Percentiles rank a stretch among this genome's conserved stretches.
Evolutionary conservation across 163 green algal species (phyloP).

Genomic region (Scenedesmus sp.): DNA sequence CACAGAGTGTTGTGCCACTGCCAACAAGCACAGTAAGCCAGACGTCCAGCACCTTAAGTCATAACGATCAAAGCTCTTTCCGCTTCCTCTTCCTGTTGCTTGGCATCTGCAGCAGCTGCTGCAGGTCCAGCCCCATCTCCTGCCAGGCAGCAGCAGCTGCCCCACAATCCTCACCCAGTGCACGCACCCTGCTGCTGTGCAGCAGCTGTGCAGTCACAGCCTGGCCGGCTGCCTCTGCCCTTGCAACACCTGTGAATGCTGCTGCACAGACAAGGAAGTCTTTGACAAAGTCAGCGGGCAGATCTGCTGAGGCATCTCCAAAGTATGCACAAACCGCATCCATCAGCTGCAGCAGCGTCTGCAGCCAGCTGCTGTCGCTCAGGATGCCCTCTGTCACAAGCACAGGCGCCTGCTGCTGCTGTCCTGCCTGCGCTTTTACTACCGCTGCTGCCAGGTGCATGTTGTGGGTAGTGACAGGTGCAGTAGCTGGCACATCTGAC

Average conservation of each 20-base stretch:
- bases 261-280: conserved; percentile 9
- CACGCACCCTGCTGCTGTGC: conserved; percentile 16
- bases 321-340: conserved; percentile 21
- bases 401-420: neutral
- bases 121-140: conserved; percentile 16
- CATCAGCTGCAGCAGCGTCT: conserved; percentile 4
- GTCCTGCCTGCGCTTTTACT: neutral
- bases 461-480: neutral
- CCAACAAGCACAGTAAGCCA: too few species aligned
- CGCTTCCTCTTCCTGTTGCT: conserved; percentile 28
- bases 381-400: neutral
- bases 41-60: too few species aligned
- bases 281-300: neutral
- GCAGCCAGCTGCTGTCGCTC: neutral
- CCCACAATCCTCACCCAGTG: neutral
- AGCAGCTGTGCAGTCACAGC: neutral
- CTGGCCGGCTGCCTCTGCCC: neutral
- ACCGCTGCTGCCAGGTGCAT: neutral
- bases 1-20: too few species aligned
- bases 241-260: neutral
- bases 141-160: neutral
- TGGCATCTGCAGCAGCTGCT: conserved; percentile 44
- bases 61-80: neutral
- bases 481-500: conserved; percentile 1
- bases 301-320: conserved; percentile 28